These are phyloP conservation scores for Plasmodium falciparum DNA, from an alignment of 169 alveolate species.

Conservation along the genomic window DNA sequence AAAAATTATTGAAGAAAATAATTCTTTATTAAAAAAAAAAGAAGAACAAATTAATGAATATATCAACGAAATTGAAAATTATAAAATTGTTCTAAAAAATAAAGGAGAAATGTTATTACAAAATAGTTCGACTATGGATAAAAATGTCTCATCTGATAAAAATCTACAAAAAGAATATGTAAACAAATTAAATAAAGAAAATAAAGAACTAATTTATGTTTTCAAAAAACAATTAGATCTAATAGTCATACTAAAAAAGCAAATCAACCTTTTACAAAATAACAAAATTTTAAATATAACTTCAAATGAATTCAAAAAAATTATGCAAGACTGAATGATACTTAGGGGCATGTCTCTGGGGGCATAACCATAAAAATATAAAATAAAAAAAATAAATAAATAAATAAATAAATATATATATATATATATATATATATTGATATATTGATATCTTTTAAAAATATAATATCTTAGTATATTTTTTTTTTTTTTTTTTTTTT, in stretches of 20 bases:
- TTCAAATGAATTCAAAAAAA: constrained; percentile 39
- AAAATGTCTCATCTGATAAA: constrained; percentile 18
- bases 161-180: constrained; percentile 52
- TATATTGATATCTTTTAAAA: background rate
- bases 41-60: constrained; percentile 47
- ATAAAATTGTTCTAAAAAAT: constrained; percentile 41
- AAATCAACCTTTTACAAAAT: constrained; percentile 53
- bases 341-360: background rate
- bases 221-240: constrained; percentile 62
- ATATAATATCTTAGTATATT: no score
- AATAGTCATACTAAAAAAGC: constrained; percentile 62
- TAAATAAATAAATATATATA: no score
- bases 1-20: constrained; percentile 48
- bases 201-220: constrained; percentile 63
- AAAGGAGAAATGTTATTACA: constrained; percentile 50
- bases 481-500: no score
- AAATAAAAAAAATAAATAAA: background rate
- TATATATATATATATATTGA: no score
- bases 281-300: constrained; percentile 53
- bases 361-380: background rate
- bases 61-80: constrained; percentile 53
- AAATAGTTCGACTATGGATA: constrained; percentile 40
- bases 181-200: constrained; percentile 39
- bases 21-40: constrained; percentile 30
- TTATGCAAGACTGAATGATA: constrained; percentile 24